These are phyloP conservation scores for Delonix regia DNA, from an alignment of 306 rosid species.

Conservation along the genomic window DNA sequence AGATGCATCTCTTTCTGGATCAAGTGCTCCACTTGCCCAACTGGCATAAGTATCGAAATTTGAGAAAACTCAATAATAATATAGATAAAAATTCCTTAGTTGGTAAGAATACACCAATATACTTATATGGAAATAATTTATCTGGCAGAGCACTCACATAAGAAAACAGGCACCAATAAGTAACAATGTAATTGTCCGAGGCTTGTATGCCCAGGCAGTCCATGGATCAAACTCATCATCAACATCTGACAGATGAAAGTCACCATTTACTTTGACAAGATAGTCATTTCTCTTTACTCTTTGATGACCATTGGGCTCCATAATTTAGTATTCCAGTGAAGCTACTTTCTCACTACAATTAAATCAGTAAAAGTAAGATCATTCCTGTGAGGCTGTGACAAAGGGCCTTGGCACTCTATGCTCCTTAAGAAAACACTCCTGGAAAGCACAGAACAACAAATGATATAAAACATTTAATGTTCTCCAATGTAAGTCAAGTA, in stretches of 20 bases:
- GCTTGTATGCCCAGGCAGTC: constrained; percentile 99
- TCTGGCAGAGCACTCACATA: constrained; percentile 68
- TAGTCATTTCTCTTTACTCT: constrained; percentile 59
- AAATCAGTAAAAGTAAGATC: constrained; percentile 37
- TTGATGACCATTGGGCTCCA: constrained; percentile 76
- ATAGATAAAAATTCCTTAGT: not conserved
- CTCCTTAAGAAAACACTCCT: constrained; percentile 30
- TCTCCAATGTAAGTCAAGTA: constrained; percentile 20
- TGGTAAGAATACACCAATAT: constrained; percentile 10
- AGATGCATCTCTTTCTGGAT: constrained; percentile 78
- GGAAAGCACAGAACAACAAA: constrained; percentile 33
- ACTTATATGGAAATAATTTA: constrained; percentile 24
- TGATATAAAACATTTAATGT: constrained; percentile 5
- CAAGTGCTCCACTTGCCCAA: constrained; percentile 96
- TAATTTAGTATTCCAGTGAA: constrained; percentile 39
- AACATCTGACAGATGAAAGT: constrained; percentile 45
- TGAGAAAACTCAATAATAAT: constrained; percentile 10
- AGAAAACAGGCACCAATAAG: constrained; percentile 96
- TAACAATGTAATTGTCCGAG: constrained; percentile 88
- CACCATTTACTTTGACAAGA: constrained; percentile 69
- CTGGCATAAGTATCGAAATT: constrained; percentile 44
- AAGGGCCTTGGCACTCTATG: constrained; percentile 28
- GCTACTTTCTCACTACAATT: constrained; percentile 50
- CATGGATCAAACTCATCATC: constrained; percentile 96
- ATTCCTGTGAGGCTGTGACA: constrained; percentile 6